These are phyloP conservation scores for Trametes versicolor DNA, from an alignment of 1,284 basidiomycete genomes.

Conservation along the genomic window DNA sequence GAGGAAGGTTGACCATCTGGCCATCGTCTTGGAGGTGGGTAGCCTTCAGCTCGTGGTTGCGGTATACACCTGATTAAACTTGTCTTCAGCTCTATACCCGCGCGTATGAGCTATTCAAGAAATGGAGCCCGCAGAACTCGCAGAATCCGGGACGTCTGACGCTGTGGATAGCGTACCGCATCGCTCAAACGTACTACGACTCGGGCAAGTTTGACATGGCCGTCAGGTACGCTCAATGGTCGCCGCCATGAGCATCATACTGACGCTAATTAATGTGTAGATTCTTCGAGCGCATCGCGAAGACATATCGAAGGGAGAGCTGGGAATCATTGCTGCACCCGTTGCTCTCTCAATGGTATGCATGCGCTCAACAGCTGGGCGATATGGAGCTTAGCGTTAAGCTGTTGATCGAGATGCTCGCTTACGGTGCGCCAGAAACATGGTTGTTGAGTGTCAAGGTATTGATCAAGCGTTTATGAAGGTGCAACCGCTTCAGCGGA, in stretches of 20 bases:
- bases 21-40: constrained; percentile 80
- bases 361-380: constrained; percentile 79
- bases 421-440: constrained; percentile 60
- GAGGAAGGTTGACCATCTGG: constrained; percentile 88
- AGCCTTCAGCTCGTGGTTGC: not conserved
- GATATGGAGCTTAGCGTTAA: constrained; percentile 79
- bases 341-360: constrained; percentile 81
- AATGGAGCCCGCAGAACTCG: constrained; percentile 57
- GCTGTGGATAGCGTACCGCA: constrained; percentile 86
- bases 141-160: constrained; percentile 77
- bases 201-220: constrained; percentile 86
- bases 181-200: constrained; percentile 84
- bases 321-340: constrained; percentile 80
- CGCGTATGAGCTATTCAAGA: constrained; percentile 91
- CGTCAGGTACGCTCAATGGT: constrained; percentile 63
- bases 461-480: constrained; percentile 1
- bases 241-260: not conserved
- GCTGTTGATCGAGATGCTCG: constrained; percentile 84
- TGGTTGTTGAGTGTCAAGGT: not conserved
- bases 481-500: constrained; percentile 47
- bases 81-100: constrained; percentile 82
- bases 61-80: not conserved
- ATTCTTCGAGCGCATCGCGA: constrained; percentile 90
- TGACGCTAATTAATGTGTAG: constrained; percentile 56
- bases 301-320: constrained; percentile 82